A percentile compares a stretch with the other conserved stretches of the same genome.
phyloP scores from a whole-genome alignment of 352 stramenopile genomes.

The Globisporangium okanoganense region DNA sequence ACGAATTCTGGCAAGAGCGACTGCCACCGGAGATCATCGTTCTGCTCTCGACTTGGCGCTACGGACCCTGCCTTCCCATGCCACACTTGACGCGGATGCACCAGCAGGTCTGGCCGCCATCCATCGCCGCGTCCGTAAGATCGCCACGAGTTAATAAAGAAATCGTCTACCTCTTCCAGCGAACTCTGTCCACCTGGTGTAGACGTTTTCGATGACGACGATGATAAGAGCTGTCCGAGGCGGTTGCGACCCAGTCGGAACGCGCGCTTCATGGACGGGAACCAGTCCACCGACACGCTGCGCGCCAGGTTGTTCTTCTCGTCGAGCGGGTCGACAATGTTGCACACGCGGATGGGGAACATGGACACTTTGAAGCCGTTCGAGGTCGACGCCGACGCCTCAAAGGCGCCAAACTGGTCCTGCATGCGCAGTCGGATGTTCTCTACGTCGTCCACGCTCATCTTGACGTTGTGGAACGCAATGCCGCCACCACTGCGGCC shows the following conservation, averaged over 20 bases:
- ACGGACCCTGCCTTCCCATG: conserved; percentile 24
- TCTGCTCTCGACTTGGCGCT: not conserved
- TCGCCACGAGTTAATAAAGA: conserved; percentile 61
- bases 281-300: conserved; percentile 67
- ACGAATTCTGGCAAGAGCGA: conserved; percentile 17
- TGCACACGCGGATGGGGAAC: conserved; percentile 81
- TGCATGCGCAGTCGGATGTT: conserved; percentile 39
- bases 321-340: conserved; percentile 88
- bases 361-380: conserved; percentile 17
- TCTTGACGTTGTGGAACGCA: conserved; percentile 17
- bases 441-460: conserved; percentile 45
- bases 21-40: conserved; percentile 11
- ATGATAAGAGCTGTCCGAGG: conserved; percentile 32
- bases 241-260: conserved; percentile 60
- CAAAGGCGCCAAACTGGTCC: conserved; percentile 59
- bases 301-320: conserved; percentile 84
- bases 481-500: conserved; percentile 1
- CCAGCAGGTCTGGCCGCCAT: conserved; percentile 73
- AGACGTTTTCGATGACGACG: not conserved
- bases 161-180: conserved; percentile 30
- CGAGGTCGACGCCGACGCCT: conserved; percentile 17
- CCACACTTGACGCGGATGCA: conserved; percentile 76
- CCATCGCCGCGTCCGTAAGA: conserved; percentile 68
- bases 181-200: not conserved
- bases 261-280: conserved; percentile 68